Percentiles rank a stretch among this genome's conserved stretches.
These are phyloP conservation scores for Quaeritorhiza haematococci DNA, from an alignment of 371 early-diverging fungal genomes.

Conservation along the genomic window DNA sequence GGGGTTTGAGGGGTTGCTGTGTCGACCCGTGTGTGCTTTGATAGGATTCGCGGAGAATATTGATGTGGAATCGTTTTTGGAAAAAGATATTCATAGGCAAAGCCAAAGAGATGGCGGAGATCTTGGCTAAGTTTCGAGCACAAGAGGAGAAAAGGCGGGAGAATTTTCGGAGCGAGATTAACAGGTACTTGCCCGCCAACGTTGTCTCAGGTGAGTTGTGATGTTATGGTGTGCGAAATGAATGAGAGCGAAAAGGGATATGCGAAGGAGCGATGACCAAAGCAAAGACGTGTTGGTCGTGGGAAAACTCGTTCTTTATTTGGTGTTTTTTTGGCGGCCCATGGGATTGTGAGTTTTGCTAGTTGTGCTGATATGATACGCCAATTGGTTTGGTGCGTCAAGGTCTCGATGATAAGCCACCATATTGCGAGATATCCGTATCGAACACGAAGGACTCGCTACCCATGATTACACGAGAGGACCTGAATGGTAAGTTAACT, in stretches of 20 bases:
- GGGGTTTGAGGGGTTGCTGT: neutral
- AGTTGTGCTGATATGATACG: no score
- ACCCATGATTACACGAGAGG: slow-evolving; percentile 49
- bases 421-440: slow-evolving; percentile 63
- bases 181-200: slow-evolving; percentile 51
- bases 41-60: slow-evolving; percentile 3
- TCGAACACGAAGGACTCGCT: slow-evolving; percentile 41
- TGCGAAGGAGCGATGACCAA: no score
- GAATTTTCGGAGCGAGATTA: slow-evolving; percentile 53
- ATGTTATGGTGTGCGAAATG: no score
- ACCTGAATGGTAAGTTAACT: slow-evolving; percentile 50
- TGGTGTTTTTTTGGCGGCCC: neutral
- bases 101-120: slow-evolving; percentile 57
- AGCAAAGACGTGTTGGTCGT: slow-evolving; percentile 32
- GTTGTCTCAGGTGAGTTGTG: no score
- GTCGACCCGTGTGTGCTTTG: slow-evolving; percentile 8
- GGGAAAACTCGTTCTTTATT: slow-evolving; percentile 24
- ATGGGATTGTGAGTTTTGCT: neutral
- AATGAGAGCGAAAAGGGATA: no score
- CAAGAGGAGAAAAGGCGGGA: slow-evolving; percentile 62
- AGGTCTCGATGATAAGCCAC: slow-evolving; percentile 54
- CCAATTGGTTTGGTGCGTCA: slow-evolving; percentile 9
- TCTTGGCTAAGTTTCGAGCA: slow-evolving; percentile 52
- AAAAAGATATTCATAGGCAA: slow-evolving; percentile 54
- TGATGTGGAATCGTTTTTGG: no score